Base-by-base conservation (phyloP, 495 filamentous ascomycete genomes). In the Annulohypoxylon bovei region DNA sequence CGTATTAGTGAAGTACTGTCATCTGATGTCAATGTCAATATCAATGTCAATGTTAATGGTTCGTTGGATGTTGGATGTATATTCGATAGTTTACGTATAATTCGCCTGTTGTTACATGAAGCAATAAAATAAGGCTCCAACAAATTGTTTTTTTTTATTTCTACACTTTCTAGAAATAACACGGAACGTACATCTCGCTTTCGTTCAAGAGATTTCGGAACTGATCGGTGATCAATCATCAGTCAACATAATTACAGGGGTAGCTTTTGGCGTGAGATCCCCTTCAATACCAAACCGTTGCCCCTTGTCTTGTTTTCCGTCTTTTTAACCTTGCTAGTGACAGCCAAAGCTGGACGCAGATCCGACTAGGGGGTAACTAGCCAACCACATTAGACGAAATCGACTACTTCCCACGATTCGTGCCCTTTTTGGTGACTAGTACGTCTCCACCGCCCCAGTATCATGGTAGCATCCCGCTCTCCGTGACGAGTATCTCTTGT, bases 401-500 rank as follows among this genome's bases (percentile, higher is more conserved):
- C 11, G 22, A 23, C 52, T 65, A 27, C 56, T 44, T 59, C 49
- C 55, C 40, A 68, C 69, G 63, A 68, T 64, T 66, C 49, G 46
- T 62, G 40, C 55, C 47, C 32, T 64, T 67, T 65, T 65, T 30
- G 59, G 53, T 57, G 59, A 44, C 30, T 42, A 53, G 32, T 32
- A 53, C 25, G 53, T 64, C 64, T 46, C 64, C 59, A 72, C 64
- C 25, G 60, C 69, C 69, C 69, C 61, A 73, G 65, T 46, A 32
- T 65, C 22, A 66, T 65, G 70, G 70, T 68, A 62, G 46, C 65
- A 73, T 75, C 69, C 74, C 76, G 71, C 75, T 72, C 72, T 74
- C 74, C 72, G 74, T 71, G 70, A 65, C 68, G 68, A 76, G 67
- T 71, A 56, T 65, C 56, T 76, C 61, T 68, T 75, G 76, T 76